phyloP scores from a whole-genome alignment of 129 eudicot genomes.

The Tagetes patula region DNA sequence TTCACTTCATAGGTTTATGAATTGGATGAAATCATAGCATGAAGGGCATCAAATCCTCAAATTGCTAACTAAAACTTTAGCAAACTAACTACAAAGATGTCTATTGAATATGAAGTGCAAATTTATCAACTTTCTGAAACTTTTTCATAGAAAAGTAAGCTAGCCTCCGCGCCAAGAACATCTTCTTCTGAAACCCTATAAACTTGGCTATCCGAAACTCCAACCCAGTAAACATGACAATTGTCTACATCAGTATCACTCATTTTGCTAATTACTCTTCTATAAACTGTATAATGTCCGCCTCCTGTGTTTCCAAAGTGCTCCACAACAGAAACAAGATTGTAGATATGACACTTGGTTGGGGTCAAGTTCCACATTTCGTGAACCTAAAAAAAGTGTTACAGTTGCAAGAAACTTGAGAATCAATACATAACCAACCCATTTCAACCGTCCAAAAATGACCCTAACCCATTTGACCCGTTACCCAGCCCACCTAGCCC shows the following conservation, averaged over 20 bases:
- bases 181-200: conserved; percentile 61
- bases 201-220: conserved; percentile 80
- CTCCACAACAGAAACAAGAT: conserved; percentile 81
- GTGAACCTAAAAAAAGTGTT: conserved; percentile 29
- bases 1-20: no score
- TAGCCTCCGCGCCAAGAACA: conserved; percentile 73
- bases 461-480: not conserved
- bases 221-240: conserved; percentile 57
- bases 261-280: conserved; percentile 48
- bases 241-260: conserved; percentile 19
- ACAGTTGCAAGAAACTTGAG: conserved; percentile 1
- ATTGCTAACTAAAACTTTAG: not conserved
- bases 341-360: conserved; percentile 34
- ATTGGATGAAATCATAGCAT: no score
- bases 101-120: not conserved
- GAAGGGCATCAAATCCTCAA: not conserved
- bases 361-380: conserved; percentile 20
- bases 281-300: conserved; percentile 87
- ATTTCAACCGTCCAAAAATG: not conserved
- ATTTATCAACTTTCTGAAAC: conserved; percentile 29
- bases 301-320: conserved; percentile 71
- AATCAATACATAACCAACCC: not conserved
- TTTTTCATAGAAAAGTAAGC: conserved; percentile 76
- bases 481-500: conserved; percentile 1
- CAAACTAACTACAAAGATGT: not conserved